A percentile compares a stretch with the other conserved stretches of the same genome.
These are phyloP conservation scores for Parachaetomium inaequale DNA, from an alignment of 495 filamentous ascomycete species.

Conservation along the genomic window DNA sequence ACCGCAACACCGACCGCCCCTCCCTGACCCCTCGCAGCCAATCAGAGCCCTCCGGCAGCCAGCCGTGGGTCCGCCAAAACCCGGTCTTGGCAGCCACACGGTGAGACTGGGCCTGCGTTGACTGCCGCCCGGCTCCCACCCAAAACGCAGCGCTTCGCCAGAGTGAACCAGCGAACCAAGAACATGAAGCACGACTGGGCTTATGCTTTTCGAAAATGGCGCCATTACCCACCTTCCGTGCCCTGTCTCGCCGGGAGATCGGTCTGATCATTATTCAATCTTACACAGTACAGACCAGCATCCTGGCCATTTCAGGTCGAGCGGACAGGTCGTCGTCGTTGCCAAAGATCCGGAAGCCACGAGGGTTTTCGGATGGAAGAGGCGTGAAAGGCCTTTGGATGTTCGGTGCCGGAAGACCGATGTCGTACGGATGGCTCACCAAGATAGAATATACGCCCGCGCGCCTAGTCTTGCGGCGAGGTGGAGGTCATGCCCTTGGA, in stretches of 20 bases:
- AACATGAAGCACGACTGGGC: slow-evolving; percentile 12
- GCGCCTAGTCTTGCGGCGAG: not conserved
- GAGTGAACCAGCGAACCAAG: not conserved
- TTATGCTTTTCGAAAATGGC: slow-evolving; percentile 29
- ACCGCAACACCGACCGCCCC: slow-evolving; percentile 25
- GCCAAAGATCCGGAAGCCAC: not conserved
- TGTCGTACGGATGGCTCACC: not conserved
- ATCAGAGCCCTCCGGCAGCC: slow-evolving; percentile 3
- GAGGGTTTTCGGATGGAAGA: not conserved
- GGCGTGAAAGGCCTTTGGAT: not conserved
- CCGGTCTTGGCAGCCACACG: slow-evolving; percentile 2
- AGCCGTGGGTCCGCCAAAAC: not conserved
- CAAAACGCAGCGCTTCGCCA: slow-evolving; percentile 4
- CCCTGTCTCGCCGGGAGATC: slow-evolving; percentile 23
- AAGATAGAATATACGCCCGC: not conserved
- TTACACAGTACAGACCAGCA: too few species aligned
- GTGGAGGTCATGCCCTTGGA: not conserved
- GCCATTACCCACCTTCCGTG: slow-evolving; percentile 38
- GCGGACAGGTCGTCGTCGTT: not conserved
- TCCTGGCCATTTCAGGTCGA: too few species aligned
- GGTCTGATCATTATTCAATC: slow-evolving; percentile 24
- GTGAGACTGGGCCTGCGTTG: not conserved
- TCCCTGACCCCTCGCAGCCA: slow-evolving; percentile 11
- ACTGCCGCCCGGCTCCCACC: slow-evolving; percentile 5
- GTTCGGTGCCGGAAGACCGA: not conserved